Conservation (phyloP, 192 early-diverging fungal genomes). For the Pilobolus umbonatus region DNA sequence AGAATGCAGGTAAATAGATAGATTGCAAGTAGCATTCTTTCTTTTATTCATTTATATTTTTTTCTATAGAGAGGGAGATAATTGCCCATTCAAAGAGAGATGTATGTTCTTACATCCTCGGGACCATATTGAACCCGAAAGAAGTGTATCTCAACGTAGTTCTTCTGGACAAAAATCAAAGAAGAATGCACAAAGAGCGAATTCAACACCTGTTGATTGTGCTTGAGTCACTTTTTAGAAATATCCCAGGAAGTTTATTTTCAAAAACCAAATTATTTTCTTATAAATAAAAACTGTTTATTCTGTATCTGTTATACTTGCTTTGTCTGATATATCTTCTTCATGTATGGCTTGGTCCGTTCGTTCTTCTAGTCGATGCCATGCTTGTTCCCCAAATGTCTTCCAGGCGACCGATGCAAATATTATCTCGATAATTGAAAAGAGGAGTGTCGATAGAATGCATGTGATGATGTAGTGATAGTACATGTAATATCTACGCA, state of each 20-base stretch:
- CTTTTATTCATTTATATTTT: background rate
- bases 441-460: constrained; percentile 37
- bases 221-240: no score
- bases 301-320: no score
- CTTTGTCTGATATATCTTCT: no score
- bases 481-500: constrained; percentile 49
- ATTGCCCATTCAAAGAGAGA: background rate
- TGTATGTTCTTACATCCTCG: background rate
- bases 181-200: no score
- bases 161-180: no score
- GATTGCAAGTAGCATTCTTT: background rate
- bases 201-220: no score
- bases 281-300: no score
- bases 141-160: no score
- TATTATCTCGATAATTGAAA: constrained; percentile 44
- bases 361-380: constrained; percentile 13
- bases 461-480: constrained; percentile 42
- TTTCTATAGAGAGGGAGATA: background rate
- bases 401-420: constrained; percentile 49
- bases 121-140: background rate
- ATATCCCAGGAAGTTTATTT: no score
- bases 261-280: no score
- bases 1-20: constrained; percentile 36
- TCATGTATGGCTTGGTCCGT: no score
- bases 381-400: constrained; percentile 21